These are phyloP conservation scores for Volvox carteri DNA, from an alignment of 163 green algal genomes.

Conservation along the genomic window DNA sequence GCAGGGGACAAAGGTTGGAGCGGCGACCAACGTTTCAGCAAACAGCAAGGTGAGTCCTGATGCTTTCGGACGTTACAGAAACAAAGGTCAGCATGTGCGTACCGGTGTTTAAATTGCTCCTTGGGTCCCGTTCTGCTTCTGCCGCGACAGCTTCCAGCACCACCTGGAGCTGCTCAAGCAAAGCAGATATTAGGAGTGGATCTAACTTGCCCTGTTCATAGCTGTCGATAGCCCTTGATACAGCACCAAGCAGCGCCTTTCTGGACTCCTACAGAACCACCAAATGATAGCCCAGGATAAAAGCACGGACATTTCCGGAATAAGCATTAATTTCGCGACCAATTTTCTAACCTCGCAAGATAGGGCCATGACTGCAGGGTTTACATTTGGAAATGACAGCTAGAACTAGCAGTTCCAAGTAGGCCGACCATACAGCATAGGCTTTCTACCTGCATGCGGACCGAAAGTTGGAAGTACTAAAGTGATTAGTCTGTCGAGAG, in stretches of 20 bases:
- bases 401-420: neutral
- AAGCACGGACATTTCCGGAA: too few species aligned
- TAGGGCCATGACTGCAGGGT: neutral
- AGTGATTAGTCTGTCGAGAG: neutral
- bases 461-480: too few species aligned
- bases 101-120: too few species aligned
- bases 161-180: conserved; percentile 28
- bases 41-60: too few species aligned
- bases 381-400: conserved; percentile 18
- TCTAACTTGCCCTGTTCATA: conserved; percentile 34
- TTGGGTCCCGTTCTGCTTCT: neutral
- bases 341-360: neutral
- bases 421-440: too few species aligned
- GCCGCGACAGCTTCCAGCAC: conserved; percentile 33
- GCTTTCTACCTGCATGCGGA: too few species aligned
- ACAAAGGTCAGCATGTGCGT: too few species aligned
- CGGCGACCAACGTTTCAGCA: too few species aligned
- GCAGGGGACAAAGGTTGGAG: too few species aligned
- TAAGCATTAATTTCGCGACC: neutral
- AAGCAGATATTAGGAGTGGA: neutral
- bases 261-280: conserved; percentile 12
- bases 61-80: too few species aligned
- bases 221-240: conserved; percentile 22
- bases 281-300: too few species aligned
- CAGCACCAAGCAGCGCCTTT: conserved; percentile 10